These are phyloP conservation scores for Saccharomycopsis crataegensis DNA, from an alignment of 1,139 yeast species.

Conservation along the genomic window DNA sequence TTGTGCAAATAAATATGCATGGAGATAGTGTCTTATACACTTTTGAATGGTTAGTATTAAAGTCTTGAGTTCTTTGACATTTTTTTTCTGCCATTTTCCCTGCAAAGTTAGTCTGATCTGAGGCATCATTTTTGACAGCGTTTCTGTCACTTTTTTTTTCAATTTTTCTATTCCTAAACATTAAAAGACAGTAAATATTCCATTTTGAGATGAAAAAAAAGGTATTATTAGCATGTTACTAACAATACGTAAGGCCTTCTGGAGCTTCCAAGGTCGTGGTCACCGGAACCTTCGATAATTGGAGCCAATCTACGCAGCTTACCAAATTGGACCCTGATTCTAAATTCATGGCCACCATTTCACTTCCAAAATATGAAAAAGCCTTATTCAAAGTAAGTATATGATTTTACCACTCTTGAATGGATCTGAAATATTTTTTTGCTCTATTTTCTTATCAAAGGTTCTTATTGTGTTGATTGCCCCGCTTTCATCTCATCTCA, in stretches of 20 bases:
- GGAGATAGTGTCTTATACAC: constrained; percentile 10
- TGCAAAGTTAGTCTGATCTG: background rate
- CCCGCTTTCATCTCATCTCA: too few relatives aligned
- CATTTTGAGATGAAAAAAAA: background rate
- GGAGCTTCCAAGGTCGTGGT: constrained; percentile 40
- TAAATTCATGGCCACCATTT: constrained; percentile 36
- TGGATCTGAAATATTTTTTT: background rate
- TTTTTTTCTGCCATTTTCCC: background rate
- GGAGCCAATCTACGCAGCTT: constrained; percentile 46
- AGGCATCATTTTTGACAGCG: background rate
- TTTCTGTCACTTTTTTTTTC: background rate
- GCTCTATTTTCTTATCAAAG: background rate
- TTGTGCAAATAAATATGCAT: background rate
- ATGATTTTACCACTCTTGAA: background rate
- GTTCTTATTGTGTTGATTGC: too few relatives aligned
- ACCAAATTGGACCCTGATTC: constrained; percentile 28
- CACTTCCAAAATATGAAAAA: constrained; percentile 27
- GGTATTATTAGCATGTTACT: background rate
- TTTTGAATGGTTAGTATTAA: constrained; percentile 15
- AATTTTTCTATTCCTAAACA: background rate
- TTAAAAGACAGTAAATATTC: too few relatives aligned
- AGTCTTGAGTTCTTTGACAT: background rate
- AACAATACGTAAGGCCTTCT: constrained; percentile 15
- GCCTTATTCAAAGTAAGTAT: constrained; percentile 37
- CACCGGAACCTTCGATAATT: constrained; percentile 61